Evolutionary conservation across 306 rosid species (phyloP).

Genomic region (Astragalus membranaceus): DNA sequence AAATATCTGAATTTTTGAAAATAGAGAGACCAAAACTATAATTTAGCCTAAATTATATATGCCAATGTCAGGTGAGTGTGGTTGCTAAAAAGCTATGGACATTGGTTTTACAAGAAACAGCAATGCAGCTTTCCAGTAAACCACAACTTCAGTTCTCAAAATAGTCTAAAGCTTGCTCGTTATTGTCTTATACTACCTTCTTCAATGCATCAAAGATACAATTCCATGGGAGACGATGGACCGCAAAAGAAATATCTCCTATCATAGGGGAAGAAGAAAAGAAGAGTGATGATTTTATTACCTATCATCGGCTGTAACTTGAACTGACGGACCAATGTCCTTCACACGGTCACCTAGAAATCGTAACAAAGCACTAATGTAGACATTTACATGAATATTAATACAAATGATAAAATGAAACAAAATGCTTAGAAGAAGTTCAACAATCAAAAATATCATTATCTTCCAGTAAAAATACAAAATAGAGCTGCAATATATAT

Average conservation of each 20-base stretch:
- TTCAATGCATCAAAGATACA: too few relatives aligned
- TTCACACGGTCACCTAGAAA: too few relatives aligned
- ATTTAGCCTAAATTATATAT: too few relatives aligned
- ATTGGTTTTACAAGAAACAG: too few relatives aligned
- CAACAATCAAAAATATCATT: background rate
- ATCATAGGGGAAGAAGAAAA: background rate
- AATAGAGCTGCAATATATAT: background rate
- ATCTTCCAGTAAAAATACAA: background rate
- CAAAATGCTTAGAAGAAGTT: background rate
- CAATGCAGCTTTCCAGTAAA: constrained; percentile 30
- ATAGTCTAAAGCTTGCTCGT: constrained; percentile 25
- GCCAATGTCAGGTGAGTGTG: too few relatives aligned
- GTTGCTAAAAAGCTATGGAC: too few relatives aligned
- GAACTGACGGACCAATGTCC: too few relatives aligned
- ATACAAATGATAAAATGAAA: constrained; percentile 1
- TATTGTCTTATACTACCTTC: constrained; percentile 17
- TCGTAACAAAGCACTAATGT: constrained; percentile 6
- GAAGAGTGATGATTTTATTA: constrained; percentile 1
- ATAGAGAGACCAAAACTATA: too few relatives aligned
- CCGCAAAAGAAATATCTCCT: background rate
- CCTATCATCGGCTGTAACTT: too few relatives aligned
- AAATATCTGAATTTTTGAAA: too few relatives aligned
- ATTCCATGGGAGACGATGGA: background rate
- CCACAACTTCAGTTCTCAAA: constrained; percentile 29
- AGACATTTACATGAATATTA: background rate